Conservation (phyloP, 2,329 filamentous ascomycete species). For the Cladophialophora carrionii region DNA sequence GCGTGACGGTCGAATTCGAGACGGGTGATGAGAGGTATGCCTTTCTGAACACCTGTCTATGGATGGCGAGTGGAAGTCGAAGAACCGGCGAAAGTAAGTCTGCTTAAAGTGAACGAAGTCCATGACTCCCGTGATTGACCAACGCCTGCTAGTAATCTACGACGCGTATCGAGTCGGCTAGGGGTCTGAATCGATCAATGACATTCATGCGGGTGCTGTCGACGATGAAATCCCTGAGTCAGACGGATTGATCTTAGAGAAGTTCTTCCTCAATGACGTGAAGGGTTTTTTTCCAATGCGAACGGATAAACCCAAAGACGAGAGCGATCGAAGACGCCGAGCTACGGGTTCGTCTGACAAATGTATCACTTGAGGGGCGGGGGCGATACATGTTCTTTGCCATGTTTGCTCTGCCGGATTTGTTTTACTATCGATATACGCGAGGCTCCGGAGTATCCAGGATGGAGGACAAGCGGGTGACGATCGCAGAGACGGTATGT, state of each 20-base stretch:
- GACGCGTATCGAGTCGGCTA: constrained; percentile 38
- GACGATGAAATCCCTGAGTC: neutral
- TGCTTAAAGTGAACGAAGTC: neutral
- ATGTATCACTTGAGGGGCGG: too few relatives aligned
- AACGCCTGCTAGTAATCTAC: constrained; percentile 34
- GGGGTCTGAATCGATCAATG: neutral
- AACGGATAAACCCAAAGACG: neutral
- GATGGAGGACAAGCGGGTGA: neutral
- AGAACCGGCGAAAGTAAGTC: constrained; percentile 46
- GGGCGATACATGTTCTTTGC: neutral
- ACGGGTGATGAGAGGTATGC: constrained; percentile 56
- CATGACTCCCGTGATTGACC: neutral
- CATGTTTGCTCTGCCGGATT: neutral
- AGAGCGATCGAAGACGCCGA: neutral
- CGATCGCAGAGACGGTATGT: neutral
- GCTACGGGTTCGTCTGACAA: neutral
- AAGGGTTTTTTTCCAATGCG: neutral
- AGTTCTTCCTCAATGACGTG: neutral
- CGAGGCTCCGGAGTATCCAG: neutral
- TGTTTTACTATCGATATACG: neutral
- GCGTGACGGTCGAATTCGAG: constrained; percentile 53
- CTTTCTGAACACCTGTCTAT: constrained; percentile 56
- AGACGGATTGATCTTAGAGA: neutral
- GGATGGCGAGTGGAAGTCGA: constrained; percentile 55
- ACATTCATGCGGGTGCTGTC: neutral